phyloP scores from a whole-genome alignment of 2,329 filamentous ascomycete species.

The Tricladium varicosporioides region DNA sequence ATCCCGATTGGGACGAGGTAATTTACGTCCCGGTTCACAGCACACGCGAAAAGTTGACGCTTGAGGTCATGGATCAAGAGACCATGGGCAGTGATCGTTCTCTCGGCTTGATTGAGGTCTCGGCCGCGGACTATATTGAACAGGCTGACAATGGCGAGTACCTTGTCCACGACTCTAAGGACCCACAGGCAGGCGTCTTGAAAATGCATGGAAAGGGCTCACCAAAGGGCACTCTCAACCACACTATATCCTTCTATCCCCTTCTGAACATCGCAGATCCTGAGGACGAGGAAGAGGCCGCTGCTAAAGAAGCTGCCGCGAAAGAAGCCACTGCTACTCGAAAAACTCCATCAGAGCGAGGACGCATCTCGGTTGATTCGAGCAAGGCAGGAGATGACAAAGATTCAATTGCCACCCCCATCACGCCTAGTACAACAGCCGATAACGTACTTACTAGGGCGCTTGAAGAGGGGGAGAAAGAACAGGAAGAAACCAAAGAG shows the following conservation, averaged over 20 bases:
- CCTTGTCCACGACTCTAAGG: constrained; percentile 73
- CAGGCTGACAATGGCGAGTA: constrained; percentile 82
- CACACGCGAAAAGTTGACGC: constrained; percentile 73
- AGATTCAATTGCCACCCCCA: constrained; percentile 34
- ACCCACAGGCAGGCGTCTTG: constrained; percentile 63
- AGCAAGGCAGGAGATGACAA: constrained; percentile 14
- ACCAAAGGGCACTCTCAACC: constrained; percentile 77
- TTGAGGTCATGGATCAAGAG: constrained; percentile 98
- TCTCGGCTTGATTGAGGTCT: constrained; percentile 76
- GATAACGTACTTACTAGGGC: constrained; percentile 27
- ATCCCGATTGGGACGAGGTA: constrained; percentile 94
- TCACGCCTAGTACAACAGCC: constrained; percentile 18
- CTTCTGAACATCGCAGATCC: constrained; percentile 85
- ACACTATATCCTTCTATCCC: constrained; percentile 86
- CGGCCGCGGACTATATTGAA: constrained; percentile 73
- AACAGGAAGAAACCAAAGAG: constrained; percentile 44
- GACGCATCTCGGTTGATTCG: constrained; percentile 28
- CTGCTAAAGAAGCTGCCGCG: constrained; percentile 43
- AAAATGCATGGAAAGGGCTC: constrained; percentile 70
- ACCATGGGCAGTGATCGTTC: constrained; percentile 87
- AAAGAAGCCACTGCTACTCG: background rate
- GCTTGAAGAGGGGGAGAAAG: constrained; percentile 32
- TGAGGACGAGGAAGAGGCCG: constrained; percentile 72
- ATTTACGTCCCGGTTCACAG: constrained; percentile 91
- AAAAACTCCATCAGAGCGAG: constrained; percentile 25